Conservation (phyloP, 2,329 filamentous ascomycete genomes). For the Parafenestella ontariensis region DNA sequence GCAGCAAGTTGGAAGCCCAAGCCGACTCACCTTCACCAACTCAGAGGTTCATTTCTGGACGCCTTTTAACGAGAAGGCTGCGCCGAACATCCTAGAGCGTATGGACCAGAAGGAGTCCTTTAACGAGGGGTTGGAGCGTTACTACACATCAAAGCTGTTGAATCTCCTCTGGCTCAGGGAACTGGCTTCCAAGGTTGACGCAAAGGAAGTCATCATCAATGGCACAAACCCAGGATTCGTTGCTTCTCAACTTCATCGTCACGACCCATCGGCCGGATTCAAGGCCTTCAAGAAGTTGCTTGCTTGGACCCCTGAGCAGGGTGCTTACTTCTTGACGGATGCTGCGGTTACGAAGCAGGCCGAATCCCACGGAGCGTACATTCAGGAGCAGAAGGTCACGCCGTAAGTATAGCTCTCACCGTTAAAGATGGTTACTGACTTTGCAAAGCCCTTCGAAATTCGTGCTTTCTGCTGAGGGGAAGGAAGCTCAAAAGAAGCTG, state of each 20-base stretch:
- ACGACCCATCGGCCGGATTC: constrained; percentile 10
- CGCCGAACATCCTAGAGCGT: constrained; percentile 14
- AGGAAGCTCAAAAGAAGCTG: constrained; percentile 46
- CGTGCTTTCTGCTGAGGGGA: constrained; percentile 40
- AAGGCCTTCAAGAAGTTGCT: constrained; percentile 17
- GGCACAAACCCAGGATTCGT: constrained; percentile 28
- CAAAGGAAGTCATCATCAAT: constrained; percentile 23
- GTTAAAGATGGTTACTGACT: not conserved
- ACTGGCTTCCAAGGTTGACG: constrained; percentile 8
- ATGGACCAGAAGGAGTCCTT: constrained; percentile 25
- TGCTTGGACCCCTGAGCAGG: constrained; percentile 19
- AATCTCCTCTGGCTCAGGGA: constrained; percentile 22
- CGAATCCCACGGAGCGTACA: constrained; percentile 22
- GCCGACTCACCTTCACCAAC: constrained; percentile 56
- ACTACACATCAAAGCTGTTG: constrained; percentile 26
- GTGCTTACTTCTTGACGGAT: constrained; percentile 17
- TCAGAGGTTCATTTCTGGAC: constrained; percentile 44
- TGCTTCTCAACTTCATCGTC: constrained; percentile 19
- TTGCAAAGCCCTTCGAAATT: constrained; percentile 16
- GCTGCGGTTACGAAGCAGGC: constrained; percentile 13
- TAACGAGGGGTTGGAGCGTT: constrained; percentile 13
- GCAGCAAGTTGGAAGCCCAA: constrained; percentile 29
- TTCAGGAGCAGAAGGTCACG: constrained; percentile 21
- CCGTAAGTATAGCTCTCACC: constrained; percentile 10
- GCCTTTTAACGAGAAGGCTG: constrained; percentile 21